phyloP scores from a whole-genome alignment of 2,329 filamentous ascomycete genomes.

The Diaporthe velutina region DNA sequence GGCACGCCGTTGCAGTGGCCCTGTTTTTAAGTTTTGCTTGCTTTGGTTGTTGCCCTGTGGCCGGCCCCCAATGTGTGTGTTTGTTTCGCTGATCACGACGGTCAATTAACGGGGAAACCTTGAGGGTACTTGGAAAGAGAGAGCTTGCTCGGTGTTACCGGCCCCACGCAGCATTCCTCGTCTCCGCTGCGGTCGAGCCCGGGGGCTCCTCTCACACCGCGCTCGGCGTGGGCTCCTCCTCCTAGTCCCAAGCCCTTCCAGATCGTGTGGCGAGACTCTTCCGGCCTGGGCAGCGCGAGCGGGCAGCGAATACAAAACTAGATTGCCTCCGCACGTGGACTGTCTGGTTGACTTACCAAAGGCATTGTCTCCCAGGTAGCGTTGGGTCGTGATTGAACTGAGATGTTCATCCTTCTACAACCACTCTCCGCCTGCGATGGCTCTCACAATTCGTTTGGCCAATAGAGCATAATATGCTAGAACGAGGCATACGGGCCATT shows the following conservation, averaged over 20 bases:
- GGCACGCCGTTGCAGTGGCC: slow-evolving; percentile 1
- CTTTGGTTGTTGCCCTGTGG: background rate
- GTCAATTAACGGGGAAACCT: slow-evolving; percentile 12
- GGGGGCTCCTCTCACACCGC: slow-evolving; percentile 6
- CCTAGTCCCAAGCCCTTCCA: background rate
- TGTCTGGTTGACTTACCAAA: no score
- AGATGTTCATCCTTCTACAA: background rate
- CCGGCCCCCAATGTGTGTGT: slow-evolving; percentile 1
- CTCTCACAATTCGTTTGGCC: background rate
- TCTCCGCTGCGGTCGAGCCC: slow-evolving; percentile 18
- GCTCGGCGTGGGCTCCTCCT: background rate
- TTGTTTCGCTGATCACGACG: slow-evolving; percentile 24
- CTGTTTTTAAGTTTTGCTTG: slow-evolving; percentile 2
- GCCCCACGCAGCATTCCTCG: slow-evolving; percentile 19
- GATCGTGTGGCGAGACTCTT: background rate
- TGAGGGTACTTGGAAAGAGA: background rate
- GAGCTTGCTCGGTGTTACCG: slow-evolving; percentile 20
- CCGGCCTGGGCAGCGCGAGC: background rate
- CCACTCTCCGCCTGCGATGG: background rate
- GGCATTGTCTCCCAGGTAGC: background rate
- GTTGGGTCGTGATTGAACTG: background rate
- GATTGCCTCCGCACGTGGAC: background rate
- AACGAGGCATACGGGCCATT: background rate
- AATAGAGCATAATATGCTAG: background rate
- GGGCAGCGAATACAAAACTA: background rate